Conservation (phyloP, 2,329 filamentous ascomycete genomes). For the Penicillium sp. region DNA sequence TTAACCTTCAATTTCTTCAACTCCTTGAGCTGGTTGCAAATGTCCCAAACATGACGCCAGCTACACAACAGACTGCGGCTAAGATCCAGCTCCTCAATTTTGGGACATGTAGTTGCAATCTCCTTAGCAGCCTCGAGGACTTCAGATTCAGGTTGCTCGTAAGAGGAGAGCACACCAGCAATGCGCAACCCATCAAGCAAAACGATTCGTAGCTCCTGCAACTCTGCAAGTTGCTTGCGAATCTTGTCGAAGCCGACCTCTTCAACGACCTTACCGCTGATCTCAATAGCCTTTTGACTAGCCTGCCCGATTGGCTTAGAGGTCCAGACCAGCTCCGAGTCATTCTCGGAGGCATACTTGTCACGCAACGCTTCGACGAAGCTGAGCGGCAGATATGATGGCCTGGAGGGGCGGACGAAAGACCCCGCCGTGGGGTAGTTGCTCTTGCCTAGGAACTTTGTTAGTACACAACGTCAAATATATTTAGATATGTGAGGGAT, state of each 20-base stretch:
- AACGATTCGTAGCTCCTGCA: constrained; percentile 79
- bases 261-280: constrained; percentile 83
- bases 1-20: constrained; percentile 73
- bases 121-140: constrained; percentile 41
- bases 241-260: constrained; percentile 97
- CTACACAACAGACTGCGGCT: constrained; percentile 80
- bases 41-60: constrained; percentile 69
- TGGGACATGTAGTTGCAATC: constrained; percentile 64
- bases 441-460: constrained; percentile 58
- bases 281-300: constrained; percentile 64
- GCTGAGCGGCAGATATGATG: constrained; percentile 69
- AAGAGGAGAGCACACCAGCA: constrained; percentile 40
- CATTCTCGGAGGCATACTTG: constrained; percentile 77
- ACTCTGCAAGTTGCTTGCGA: constrained; percentile 73
- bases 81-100: constrained; percentile 76
- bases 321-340: constrained; percentile 39
- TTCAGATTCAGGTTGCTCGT: constrained; percentile 23
- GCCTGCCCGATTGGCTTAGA: constrained; percentile 6
- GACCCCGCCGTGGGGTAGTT: constrained; percentile 76
- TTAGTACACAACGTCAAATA: constrained; percentile 21
- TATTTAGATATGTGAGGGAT: background rate
- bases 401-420: constrained; percentile 80
- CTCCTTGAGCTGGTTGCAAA: constrained; percentile 72
- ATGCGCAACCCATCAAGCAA: constrained; percentile 80
- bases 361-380: constrained; percentile 80